Conservation (phyloP, 805 yeast genomes). For the Saccharomycopsis javanensis region DNA sequence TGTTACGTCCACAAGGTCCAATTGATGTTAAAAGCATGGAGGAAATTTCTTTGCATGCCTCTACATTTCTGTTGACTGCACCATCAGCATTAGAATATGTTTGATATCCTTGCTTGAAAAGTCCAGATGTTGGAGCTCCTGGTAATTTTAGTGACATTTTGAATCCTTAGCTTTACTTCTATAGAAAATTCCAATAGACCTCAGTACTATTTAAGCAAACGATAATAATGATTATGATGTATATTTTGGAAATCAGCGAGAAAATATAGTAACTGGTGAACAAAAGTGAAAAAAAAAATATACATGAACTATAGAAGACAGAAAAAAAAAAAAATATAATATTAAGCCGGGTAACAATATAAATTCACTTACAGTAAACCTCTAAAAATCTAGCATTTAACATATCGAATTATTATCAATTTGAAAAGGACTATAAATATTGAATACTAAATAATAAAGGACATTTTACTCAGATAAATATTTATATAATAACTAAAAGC, state of each 20-base stretch:
- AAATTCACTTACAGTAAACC: not conserved
- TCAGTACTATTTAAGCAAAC: too few relatives aligned
- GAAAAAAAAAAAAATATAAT: not conserved
- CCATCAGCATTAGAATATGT: constrained; percentile 86
- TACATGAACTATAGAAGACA: not conserved
- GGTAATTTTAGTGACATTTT: constrained; percentile 85
- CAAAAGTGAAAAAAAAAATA: not conserved
- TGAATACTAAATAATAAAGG: not conserved
- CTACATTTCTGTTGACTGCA: constrained; percentile 83
- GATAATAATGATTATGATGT: too few relatives aligned
- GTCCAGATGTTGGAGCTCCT: constrained; percentile 83
- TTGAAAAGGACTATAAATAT: not conserved
- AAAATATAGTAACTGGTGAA: not conserved
- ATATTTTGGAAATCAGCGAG: too few relatives aligned
- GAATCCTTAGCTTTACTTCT: not conserved
- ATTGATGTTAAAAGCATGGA: constrained; percentile 86
- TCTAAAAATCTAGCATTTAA: not conserved
- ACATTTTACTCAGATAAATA: not conserved
- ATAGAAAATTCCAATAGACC: too few relatives aligned
- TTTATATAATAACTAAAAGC: not conserved
- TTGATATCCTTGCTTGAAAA: constrained; percentile 92
- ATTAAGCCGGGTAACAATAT: not conserved
- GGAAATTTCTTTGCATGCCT: constrained; percentile 89
- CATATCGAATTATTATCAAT: not conserved
- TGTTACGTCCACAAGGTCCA: constrained; percentile 97